Conservation (phyloP, 441 rosid species). For the Erodium trifolium region DNA sequence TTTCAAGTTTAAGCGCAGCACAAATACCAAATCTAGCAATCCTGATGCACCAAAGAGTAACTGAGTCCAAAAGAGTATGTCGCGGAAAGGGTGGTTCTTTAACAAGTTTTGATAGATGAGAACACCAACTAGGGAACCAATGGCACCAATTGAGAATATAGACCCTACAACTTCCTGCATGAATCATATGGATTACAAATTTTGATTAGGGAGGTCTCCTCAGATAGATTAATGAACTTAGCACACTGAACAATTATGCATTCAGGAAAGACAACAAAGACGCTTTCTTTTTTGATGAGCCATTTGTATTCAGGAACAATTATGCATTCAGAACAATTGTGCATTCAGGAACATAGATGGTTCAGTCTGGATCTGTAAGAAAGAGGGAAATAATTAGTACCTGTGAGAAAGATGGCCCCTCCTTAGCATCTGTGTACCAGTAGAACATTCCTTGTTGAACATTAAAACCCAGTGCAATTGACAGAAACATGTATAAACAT, state of each 20-base stretch:
- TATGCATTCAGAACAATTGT: too few relatives aligned
- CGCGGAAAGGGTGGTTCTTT: conserved; percentile 59
- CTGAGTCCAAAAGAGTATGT: conserved; percentile 76
- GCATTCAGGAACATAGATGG: too few relatives aligned
- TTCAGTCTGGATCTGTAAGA: not conserved
- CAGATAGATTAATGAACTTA: not conserved
- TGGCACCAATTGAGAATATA: conserved; percentile 68
- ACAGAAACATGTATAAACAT: conserved; percentile 77
- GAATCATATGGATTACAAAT: conserved; percentile 11
- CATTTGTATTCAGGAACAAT: not conserved
- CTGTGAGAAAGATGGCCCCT: conserved; percentile 83
- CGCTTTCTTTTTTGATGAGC: too few relatives aligned
- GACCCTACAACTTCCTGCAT: conserved; percentile 82
- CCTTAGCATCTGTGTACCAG: conserved; percentile 81
- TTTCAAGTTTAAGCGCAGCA: conserved; percentile 62
- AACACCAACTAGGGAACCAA: conserved; percentile 76
- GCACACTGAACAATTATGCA: not conserved
- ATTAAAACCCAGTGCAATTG: conserved; percentile 64
- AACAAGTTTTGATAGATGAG: conserved; percentile 60
- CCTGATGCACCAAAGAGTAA: conserved; percentile 73
- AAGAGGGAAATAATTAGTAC: conserved; percentile 24
- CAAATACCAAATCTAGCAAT: conserved; percentile 79
- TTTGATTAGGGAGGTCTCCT: not conserved
- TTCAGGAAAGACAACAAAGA: too few relatives aligned
- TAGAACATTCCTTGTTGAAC: conserved; percentile 85